These are phyloP conservation scores for Phytophthora uliginosa DNA, from an alignment of 352 stramenopile species.

Conservation along the genomic window DNA sequence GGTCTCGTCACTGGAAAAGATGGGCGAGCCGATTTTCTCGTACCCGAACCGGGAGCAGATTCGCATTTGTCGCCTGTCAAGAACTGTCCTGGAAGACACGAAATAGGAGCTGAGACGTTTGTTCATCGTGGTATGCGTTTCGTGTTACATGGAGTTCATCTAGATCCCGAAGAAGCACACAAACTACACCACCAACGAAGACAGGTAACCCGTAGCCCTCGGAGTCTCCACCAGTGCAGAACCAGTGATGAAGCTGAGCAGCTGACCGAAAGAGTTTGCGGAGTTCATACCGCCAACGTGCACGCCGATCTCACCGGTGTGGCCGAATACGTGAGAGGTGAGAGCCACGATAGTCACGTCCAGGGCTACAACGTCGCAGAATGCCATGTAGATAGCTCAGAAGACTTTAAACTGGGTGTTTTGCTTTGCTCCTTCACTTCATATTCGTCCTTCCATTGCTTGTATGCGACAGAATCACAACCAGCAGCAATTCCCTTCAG, in stretches of 20 bases:
- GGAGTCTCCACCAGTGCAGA: slow-evolving; percentile 51
- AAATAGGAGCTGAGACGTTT: slow-evolving; percentile 17
- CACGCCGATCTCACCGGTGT: slow-evolving; percentile 50
- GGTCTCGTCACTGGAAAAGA: slow-evolving; percentile 40
- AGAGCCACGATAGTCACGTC: slow-evolving; percentile 51
- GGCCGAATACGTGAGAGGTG: slow-evolving; percentile 54
- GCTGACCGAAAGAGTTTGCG: slow-evolving; percentile 57
- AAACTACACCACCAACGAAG: slow-evolving; percentile 54
- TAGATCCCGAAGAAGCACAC: slow-evolving; percentile 48
- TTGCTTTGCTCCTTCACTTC: too few species aligned
- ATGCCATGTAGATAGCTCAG: slow-evolving; percentile 26
- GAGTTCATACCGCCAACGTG: slow-evolving; percentile 68
- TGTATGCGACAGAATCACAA: too few species aligned
- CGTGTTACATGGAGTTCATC: slow-evolving; percentile 51
- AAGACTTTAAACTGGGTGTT: too few species aligned
- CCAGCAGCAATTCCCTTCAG: too few species aligned
- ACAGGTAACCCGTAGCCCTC: slow-evolving; percentile 50
- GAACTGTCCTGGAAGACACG: slow-evolving; percentile 9
- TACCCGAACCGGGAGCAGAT: slow-evolving; percentile 82
- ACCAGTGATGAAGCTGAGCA: slow-evolving; percentile 61
- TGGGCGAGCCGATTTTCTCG: slow-evolving; percentile 54
- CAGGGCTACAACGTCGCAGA: slow-evolving; percentile 40
- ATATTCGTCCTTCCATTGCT: too few species aligned
- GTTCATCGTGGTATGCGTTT: neutral
- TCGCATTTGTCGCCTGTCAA: slow-evolving; percentile 68